Evolutionary conservation across 176 grass and related monocot species (phyloP).

Genomic region (Raddia distichophylla): DNA sequence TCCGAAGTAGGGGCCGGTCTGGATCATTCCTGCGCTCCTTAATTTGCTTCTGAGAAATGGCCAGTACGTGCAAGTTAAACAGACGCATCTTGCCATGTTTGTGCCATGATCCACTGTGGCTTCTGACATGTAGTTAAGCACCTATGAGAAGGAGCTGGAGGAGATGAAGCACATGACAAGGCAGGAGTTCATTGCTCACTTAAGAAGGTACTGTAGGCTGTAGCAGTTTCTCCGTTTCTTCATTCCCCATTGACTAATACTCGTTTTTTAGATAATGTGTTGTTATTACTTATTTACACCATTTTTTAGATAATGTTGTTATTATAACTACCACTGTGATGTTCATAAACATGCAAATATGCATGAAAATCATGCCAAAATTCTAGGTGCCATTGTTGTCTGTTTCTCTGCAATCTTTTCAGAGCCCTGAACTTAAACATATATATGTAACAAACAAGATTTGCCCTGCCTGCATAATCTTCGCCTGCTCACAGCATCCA

Average conservation of each 20-base stretch:
- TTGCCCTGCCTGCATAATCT: neutral
- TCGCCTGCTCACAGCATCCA: neutral
- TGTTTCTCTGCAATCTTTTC: conserved; percentile 30
- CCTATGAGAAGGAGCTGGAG: conserved; percentile 80
- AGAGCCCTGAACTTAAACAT: neutral
- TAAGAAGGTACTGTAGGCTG: conserved; percentile 63
- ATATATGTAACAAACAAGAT: conserved; percentile 30
- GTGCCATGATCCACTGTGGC: neutral
- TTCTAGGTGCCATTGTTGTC: neutral
- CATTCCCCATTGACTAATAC: neutral
- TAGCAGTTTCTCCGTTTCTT: neutral
- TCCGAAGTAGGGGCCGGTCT: conserved; percentile 42
- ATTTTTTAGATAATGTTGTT: too few relatives aligned
- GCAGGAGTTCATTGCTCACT: conserved; percentile 86
- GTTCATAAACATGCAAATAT: neutral
- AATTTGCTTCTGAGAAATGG: neutral
- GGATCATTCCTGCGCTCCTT: neutral
- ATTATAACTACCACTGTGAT: neutral
- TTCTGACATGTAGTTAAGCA: conserved; percentile 50
- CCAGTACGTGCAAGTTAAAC: neutral
- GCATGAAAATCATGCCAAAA: neutral
- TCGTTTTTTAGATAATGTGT: too few relatives aligned
- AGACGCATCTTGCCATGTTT: neutral
- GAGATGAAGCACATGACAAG: conserved; percentile 89
- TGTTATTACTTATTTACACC: too few relatives aligned